Conservation (phyloP, 305 asterid species). For the Plantago lanceolata region DNA sequence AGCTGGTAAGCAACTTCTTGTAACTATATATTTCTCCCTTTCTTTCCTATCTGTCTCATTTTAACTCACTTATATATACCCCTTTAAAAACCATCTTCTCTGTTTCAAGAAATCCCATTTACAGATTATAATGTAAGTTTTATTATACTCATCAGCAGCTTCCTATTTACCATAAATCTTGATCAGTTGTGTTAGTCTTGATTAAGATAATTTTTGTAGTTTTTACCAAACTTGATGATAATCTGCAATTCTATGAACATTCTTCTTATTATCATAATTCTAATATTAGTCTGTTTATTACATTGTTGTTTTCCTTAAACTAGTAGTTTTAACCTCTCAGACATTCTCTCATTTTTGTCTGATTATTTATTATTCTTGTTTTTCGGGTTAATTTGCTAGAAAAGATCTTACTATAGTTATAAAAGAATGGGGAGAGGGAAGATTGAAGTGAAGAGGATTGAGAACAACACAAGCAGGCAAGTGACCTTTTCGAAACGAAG, state of each 20-base stretch:
- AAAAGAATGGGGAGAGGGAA: constrained; percentile 71
- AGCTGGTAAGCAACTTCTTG: constrained; percentile 20
- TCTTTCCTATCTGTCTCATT: constrained; percentile 1
- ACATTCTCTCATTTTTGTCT: constrained; percentile 1
- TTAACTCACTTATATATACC: constrained; percentile 1
- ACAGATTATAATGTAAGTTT: constrained; percentile 27
- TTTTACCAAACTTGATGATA: constrained; percentile 5
- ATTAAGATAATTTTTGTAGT: background rate
- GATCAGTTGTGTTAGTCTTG: constrained; percentile 12
- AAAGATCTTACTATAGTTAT: background rate
- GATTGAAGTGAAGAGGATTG: constrained; percentile 80
- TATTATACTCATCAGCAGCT: constrained; percentile 13
- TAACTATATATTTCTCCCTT: constrained; percentile 1
- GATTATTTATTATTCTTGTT: background rate
- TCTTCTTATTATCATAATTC: constrained; percentile 13
- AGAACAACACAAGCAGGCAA: constrained; percentile 75
- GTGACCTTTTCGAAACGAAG: constrained; percentile 77
- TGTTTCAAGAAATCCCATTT: constrained; percentile 24
- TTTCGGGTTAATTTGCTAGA: background rate
- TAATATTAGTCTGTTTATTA: constrained; percentile 8
- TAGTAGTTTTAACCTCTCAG: constrained; percentile 21
- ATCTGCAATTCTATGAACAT: background rate
- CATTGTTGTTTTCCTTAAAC: constrained; percentile 18
- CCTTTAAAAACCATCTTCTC: constrained; percentile 16
- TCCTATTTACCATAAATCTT: constrained; percentile 25